Percentiles rank a stretch among this genome's conserved stretches.
phyloP scores from a whole-genome alignment of 2,329 filamentous ascomycete genomes.

The Phoma sp. region DNA sequence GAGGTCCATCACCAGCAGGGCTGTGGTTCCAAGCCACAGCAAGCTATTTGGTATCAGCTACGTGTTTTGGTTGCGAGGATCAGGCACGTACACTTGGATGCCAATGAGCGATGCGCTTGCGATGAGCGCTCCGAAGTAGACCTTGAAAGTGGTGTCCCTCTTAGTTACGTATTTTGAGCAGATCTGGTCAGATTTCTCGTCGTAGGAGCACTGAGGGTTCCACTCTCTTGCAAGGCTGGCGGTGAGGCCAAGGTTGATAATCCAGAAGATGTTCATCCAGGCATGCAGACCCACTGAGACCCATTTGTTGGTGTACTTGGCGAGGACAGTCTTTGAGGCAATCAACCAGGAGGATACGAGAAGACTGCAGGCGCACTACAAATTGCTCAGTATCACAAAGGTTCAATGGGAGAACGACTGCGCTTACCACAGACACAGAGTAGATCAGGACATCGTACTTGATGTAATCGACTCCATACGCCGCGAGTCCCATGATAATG shows the following conservation, averaged over 20 bases:
- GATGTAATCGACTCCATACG: slow-evolving; percentile 51
- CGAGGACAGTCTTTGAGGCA: slow-evolving; percentile 2
- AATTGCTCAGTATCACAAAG: not conserved
- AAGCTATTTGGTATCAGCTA: slow-evolving; percentile 5
- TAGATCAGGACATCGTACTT: slow-evolving; percentile 51
- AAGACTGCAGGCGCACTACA: slow-evolving; percentile 54
- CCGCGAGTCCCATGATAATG: slow-evolving; percentile 55
- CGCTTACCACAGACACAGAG: slow-evolving; percentile 24
- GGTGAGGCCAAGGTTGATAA: slow-evolving; percentile 42
- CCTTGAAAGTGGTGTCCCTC: slow-evolving; percentile 20
- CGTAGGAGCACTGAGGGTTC: slow-evolving; percentile 20
- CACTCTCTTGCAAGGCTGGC: slow-evolving; percentile 32
- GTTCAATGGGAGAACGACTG: not conserved
- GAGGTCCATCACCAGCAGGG: slow-evolving; percentile 11
- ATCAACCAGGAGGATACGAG: slow-evolving; percentile 39
- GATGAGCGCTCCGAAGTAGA: slow-evolving; percentile 32
- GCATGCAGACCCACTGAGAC: slow-evolving; percentile 59
- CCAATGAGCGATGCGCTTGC: slow-evolving; percentile 35
- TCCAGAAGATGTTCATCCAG: slow-evolving; percentile 61
- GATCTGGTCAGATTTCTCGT: slow-evolving; percentile 17
- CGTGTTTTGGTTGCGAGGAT: not conserved
- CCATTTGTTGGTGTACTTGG: slow-evolving; percentile 60
- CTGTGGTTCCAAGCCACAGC: slow-evolving; percentile 14
- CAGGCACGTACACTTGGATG: slow-evolving; percentile 33
- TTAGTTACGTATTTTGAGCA: slow-evolving; percentile 17